These are phyloP conservation scores for Rhizopus delemar DNA, from an alignment of 371 early-diverging fungal species.

Conservation along the genomic window DNA sequence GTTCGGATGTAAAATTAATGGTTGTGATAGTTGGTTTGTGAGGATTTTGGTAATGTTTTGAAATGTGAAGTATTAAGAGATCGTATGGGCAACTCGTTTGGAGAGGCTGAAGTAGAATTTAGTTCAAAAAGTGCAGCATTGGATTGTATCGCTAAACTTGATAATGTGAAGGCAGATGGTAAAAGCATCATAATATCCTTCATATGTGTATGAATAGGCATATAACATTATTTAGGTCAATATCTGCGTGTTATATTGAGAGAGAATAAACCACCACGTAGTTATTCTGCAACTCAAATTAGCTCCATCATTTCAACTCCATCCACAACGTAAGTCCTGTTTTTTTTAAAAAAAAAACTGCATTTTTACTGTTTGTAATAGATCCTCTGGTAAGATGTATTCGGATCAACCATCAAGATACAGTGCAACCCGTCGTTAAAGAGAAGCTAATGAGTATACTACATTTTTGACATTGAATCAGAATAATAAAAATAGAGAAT, in stretches of 20 bases:
- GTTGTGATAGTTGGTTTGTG: neutral
- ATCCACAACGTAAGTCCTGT: conserved; percentile 16
- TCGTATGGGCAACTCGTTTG: conserved; percentile 42
- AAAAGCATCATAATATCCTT: conserved; percentile 1
- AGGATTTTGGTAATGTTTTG: conserved; percentile 41
- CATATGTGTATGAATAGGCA: neutral
- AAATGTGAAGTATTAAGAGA: conserved; percentile 43
- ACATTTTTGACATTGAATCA: neutral
- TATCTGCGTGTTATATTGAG: conserved; percentile 39
- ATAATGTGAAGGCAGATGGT: conserved; percentile 51
- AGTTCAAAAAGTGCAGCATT: conserved; percentile 38
- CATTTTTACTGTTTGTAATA: neutral
- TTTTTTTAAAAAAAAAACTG: neutral
- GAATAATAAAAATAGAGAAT: neutral
- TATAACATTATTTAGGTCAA: conserved; percentile 24
- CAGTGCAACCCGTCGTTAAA: conserved; percentile 15
- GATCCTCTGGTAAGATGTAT: conserved; percentile 33
- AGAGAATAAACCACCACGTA: conserved; percentile 16
- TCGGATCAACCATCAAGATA: conserved; percentile 31
- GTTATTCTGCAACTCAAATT: conserved; percentile 17
- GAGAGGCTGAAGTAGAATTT: conserved; percentile 55
- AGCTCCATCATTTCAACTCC: conserved; percentile 19
- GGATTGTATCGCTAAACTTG: conserved; percentile 43
- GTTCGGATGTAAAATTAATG: neutral
- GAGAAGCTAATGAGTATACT: neutral